A percentile compares a stretch with the other conserved stretches of the same genome.
These are phyloP conservation scores for Talaromyces atroroseus DNA, from an alignment of 2,329 filamentous ascomycete genomes.

Conservation along the genomic window DNA sequence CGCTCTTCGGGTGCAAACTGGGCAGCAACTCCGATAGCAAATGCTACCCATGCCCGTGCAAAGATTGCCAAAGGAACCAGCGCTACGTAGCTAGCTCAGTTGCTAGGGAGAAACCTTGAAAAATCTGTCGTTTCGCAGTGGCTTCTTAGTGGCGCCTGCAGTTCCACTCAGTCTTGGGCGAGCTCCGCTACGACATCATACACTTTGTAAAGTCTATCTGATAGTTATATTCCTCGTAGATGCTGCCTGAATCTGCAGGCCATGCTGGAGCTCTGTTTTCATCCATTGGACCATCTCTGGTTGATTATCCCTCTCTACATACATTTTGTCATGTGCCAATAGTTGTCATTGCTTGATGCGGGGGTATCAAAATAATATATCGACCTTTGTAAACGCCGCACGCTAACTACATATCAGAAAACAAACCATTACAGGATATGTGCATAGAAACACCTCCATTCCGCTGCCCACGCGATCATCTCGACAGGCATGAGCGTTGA, in stretches of 20 bases:
- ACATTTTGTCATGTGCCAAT: no score
- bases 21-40: not conserved
- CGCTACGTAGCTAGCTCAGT: no score
- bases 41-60: no score
- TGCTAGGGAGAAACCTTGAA: not conserved
- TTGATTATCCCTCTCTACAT: no score
- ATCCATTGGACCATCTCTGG: no score
- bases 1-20: not conserved
- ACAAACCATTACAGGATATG: not conserved
- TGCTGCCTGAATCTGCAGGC: no score
- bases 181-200: not conserved
- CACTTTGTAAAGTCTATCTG: no score
- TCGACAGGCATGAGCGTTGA: no score
- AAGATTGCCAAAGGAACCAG: not conserved
- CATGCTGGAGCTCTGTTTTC: no score
- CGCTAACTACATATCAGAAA: not conserved
- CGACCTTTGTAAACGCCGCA: slow-evolving; percentile 4
- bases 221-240: no score
- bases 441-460: not conserved
- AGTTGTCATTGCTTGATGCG: not conserved
- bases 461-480: not conserved
- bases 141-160: slow-evolving; percentile 10
- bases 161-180: slow-evolving; percentile 1
- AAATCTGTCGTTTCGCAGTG: slow-evolving; percentile 19
- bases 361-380: slow-evolving; percentile 6